Evolutionary conservation across 495 filamentous ascomycete species (phyloP).

Genomic region (Cercophora sp.): DNA sequence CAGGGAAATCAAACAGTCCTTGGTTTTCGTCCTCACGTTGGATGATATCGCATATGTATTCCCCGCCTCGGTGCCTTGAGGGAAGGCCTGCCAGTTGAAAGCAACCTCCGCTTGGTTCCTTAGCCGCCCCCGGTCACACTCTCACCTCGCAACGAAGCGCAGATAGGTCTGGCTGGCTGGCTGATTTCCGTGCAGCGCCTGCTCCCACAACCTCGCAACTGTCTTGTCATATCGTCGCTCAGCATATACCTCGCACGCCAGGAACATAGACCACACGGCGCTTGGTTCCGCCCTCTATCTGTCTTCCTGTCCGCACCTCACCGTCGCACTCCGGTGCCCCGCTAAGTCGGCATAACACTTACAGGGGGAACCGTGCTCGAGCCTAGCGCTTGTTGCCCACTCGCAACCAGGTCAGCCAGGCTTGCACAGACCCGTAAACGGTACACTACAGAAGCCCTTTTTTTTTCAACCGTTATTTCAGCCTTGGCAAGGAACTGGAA

Average conservation of each 20-base stretch:
- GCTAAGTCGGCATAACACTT: background rate
- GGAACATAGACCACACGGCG: too few species aligned
- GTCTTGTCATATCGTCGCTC: too few species aligned
- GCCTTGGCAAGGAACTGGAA: constrained; percentile 6
- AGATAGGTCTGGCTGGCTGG: constrained; percentile 3
- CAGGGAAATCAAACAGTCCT: too few species aligned
- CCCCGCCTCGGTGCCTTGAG: too few species aligned
- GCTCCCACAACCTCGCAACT: too few species aligned
- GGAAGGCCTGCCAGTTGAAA: too few species aligned
- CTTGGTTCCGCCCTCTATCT: too few species aligned
- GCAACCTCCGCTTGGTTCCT: constrained; percentile 12
- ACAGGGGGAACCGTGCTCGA: constrained; percentile 10
- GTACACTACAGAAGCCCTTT: background rate
- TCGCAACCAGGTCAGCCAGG: background rate
- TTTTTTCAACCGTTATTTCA: constrained; percentile 16
- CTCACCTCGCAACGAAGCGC: constrained; percentile 7
- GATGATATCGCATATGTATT: too few species aligned
- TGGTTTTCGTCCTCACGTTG: too few species aligned
- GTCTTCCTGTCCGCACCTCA: background rate
- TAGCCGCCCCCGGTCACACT: constrained; percentile 16
- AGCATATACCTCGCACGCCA: too few species aligned
- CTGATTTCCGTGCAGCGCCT: too few species aligned
- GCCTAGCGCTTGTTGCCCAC: constrained; percentile 8
- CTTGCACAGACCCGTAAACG: constrained; percentile 10
- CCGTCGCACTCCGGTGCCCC: background rate